Conservation (phyloP, 441 rosid species). For the Syzygium syzygioides region DNA sequence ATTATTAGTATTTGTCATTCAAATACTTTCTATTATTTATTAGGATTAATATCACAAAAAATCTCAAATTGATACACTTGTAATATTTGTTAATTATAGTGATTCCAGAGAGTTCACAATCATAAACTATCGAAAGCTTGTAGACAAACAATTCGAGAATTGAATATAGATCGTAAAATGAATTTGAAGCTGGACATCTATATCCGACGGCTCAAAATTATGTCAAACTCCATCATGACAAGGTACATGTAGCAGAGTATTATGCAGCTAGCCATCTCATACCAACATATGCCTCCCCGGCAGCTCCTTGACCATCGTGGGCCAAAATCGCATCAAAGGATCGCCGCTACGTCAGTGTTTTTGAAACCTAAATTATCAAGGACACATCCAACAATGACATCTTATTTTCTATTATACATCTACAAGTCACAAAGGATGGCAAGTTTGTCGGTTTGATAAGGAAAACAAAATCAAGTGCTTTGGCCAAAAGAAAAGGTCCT, state of each 20-base stretch:
- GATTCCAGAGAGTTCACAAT: background rate
- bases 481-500: background rate
- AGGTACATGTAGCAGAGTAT: background rate
- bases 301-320: background rate
- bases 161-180: background rate
- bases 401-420: background rate
- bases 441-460: background rate
- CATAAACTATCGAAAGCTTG: background rate
- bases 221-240: background rate
- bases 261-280: background rate
- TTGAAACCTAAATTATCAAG: background rate
- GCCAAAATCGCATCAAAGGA: background rate
- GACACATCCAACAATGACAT: background rate
- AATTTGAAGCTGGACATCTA: background rate
- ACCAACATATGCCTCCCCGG: background rate
- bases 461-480: background rate
- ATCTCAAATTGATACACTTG: too few species aligned
- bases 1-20: too few species aligned
- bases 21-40: too few species aligned
- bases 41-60: too few species aligned
- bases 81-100: background rate
- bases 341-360: background rate
- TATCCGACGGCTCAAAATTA: accelerated
- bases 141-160: background rate
- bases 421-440: background rate